Percentiles rank a stretch among this genome's conserved stretches.
Evolutionary conservation across 768 basidiomycete genomes (phyloP).

Genomic region (Boletellus sp.): DNA sequence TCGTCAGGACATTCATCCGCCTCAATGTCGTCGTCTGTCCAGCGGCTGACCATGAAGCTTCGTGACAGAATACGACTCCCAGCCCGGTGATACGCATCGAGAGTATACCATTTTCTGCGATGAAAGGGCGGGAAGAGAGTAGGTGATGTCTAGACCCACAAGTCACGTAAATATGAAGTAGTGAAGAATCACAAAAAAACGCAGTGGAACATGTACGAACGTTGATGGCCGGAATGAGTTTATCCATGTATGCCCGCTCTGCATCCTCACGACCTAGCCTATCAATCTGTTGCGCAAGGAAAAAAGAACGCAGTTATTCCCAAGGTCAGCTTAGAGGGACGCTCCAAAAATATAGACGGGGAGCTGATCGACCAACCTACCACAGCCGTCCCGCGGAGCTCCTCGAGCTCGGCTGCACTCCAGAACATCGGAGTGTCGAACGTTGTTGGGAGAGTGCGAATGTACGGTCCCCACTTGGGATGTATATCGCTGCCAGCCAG

Average conservation of each 20-base stretch:
- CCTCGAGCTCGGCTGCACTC: conserved; percentile 64
- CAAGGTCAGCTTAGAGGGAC: not conserved
- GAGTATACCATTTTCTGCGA: conserved; percentile 50
- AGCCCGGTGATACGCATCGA: conserved; percentile 79
- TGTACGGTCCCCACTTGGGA: conserved; percentile 24
- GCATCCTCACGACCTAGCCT: conserved; percentile 86
- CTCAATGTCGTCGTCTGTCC: conserved; percentile 37
- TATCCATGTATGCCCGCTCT: conserved; percentile 64
- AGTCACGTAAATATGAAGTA: not conserved
- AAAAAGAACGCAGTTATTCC: too few relatives aligned
- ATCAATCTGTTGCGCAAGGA: conserved; percentile 40
- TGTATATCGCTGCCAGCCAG: conserved; percentile 1
- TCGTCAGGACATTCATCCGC: conserved; percentile 5
- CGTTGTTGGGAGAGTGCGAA: conserved; percentile 50
- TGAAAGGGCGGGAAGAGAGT: conserved; percentile 64
- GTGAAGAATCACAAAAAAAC: not conserved
- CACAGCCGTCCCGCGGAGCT: conserved; percentile 82
- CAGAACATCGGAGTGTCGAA: conserved; percentile 98
- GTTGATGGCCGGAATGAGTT: conserved; percentile 66
- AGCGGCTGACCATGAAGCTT: conserved; percentile 79
- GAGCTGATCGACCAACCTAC: conserved; percentile 55
- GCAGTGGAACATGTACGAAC: conserved; percentile 37
- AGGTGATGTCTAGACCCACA: conserved; percentile 49
- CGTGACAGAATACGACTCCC: conserved; percentile 91
- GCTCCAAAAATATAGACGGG: not conserved